Percentiles rank a stretch among this genome's conserved stretches.
Conservation (phyloP, 1,284 basidiomycete genomes). For the Grifola frondosa region DNA sequence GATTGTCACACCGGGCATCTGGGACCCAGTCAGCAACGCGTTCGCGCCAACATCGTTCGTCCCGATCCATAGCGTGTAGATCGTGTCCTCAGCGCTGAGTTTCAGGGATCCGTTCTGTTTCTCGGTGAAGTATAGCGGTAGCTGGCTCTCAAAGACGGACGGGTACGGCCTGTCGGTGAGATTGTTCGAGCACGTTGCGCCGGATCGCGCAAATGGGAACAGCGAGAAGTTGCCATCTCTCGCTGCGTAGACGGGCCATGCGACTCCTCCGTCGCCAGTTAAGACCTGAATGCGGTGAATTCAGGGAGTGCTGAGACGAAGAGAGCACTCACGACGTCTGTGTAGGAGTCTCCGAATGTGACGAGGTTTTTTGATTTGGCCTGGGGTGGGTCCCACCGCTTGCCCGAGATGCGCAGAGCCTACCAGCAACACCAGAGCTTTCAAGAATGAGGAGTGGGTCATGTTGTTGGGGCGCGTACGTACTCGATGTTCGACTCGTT, state of each 20-base stretch:
- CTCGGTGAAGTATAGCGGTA: conserved; percentile 38
- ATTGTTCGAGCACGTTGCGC: conserved; percentile 45
- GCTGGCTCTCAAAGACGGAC: conserved; percentile 38
- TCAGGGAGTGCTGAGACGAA: not conserved
- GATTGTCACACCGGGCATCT: conserved; percentile 38
- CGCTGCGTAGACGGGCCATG: conserved; percentile 46
- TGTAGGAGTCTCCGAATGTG: conserved; percentile 49
- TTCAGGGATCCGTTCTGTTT: conserved; percentile 27
- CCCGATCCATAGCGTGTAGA: conserved; percentile 52
- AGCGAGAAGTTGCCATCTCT: conserved; percentile 38
- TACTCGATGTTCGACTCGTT: too few relatives aligned
- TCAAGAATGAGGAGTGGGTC: too few relatives aligned
- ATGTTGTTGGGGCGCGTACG: too few relatives aligned
- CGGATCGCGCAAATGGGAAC: conserved; percentile 42
- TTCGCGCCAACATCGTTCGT: conserved; percentile 45
- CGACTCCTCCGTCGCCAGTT: conserved; percentile 35
- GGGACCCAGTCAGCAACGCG: conserved; percentile 39
- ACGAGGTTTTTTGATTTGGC: conserved; percentile 43
- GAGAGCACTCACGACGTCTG: conserved; percentile 34
- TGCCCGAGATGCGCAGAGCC: too few relatives aligned
- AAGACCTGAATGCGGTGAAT: conserved; percentile 12
- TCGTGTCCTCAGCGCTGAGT: conserved; percentile 35
- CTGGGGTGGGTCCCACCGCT: too few relatives aligned
- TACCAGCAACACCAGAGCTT: too few relatives aligned
- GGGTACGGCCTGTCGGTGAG: conserved; percentile 40